Base-by-base conservation (phyloP, 106 monocot genomes). In the Hemerocallis citrina region DNA sequence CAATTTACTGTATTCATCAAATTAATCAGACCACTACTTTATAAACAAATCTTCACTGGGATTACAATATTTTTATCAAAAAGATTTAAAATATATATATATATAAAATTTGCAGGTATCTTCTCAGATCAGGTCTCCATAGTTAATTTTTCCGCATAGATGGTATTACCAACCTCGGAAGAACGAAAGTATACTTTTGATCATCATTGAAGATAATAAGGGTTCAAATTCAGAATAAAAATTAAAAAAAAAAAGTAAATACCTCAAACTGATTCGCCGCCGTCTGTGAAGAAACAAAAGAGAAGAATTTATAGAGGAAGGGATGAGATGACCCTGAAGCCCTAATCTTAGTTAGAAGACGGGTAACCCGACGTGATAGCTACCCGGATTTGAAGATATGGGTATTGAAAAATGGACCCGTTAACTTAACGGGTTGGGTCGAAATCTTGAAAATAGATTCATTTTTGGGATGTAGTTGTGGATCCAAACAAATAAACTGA, bases 41-140 rank as follows among this genome's bases (percentile, higher is more conserved):
- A 28, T 29, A 12, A 30, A 52, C 25, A 28, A n/a, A 52, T 52
- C 52, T 10, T 52, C 52, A 27, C 52, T 28, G 52, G 52, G 52
- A 52, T 29, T 52, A 16, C 4, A 0, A 14, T 5, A 7, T 23
- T 24, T 1, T 45, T n/a, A n/a, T n/a, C n/a, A 45, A 5, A 21
- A 47, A 47, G 7, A 4, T 5, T 16, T 27, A 12, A 52, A 28
- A 52, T 28, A 28, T 10, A 28, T 2, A 52, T 0, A 52, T 24
- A 0, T 15, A 30, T 13, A 52, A 28, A 0, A 3, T 0, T 3
- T 6, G 29, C n/a, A n/a, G n/a, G n/a, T n/a, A n/a, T 50, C 33
- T 64, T 27, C 64, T 64, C 64, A 64, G 64, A 34, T 64, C 64
- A 64, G 64, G 64, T 64, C 64, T 64, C 64, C 48, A 64, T 34